These are phyloP conservation scores for Isatis tinctoria DNA, from an alignment of 345 rosid species.

Conservation along the genomic window DNA sequence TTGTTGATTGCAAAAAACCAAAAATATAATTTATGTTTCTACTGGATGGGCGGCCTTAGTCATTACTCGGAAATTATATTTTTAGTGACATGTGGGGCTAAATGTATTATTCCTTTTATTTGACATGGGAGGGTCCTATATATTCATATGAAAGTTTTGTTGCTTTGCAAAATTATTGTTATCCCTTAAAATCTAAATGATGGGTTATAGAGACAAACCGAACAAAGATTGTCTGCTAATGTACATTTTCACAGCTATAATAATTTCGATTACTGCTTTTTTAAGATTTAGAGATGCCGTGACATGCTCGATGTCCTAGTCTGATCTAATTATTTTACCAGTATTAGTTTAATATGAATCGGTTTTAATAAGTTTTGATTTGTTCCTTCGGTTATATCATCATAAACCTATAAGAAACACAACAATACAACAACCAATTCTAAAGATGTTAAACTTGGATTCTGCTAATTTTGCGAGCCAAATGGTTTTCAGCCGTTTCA, in stretches of 20 bases:
- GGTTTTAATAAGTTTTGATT: background rate
- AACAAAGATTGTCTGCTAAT: constrained; percentile 15
- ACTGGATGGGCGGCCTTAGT: background rate
- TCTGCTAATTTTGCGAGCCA: background rate
- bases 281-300: background rate
- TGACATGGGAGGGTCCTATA: constrained; percentile 21
- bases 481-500: background rate
- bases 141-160: constrained; percentile 3
- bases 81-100: constrained; percentile 22
- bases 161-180: constrained; percentile 24
- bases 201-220: constrained; percentile 24
- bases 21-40: background rate
- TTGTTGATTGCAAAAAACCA: constrained; percentile 6
- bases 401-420: background rate
- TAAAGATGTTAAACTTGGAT: background rate
- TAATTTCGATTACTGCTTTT: background rate
- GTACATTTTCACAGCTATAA: background rate
- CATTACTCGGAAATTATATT: constrained; percentile 17
- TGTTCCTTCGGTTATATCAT: background rate
- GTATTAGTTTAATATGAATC: background rate
- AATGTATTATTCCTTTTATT: constrained; percentile 6
- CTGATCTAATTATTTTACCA: background rate
- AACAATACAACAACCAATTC: background rate
- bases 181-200: background rate
- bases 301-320: constrained; percentile 8